Conservation (phyloP, 768 basidiomycete genomes). For the Pleurotus giganteus region DNA sequence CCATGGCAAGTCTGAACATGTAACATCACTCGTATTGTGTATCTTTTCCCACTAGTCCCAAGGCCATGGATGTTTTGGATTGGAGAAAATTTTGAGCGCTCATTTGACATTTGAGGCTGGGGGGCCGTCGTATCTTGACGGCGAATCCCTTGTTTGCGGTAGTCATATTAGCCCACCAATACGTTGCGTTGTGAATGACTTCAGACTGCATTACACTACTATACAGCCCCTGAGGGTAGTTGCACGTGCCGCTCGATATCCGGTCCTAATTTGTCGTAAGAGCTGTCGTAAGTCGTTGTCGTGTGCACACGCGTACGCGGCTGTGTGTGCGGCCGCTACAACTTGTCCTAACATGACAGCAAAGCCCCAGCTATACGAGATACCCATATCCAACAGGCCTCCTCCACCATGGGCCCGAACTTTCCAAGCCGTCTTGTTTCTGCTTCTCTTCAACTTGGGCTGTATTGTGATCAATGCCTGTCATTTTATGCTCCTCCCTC, state of each 20-base stretch:
- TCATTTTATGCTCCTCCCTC: constrained; percentile 71
- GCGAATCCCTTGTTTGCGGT: too few species aligned
- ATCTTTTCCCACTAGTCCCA: background rate
- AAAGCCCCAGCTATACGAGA: constrained; percentile 28
- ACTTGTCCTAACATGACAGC: constrained; percentile 9
- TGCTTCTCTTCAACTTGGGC: constrained; percentile 57
- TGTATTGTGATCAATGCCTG: constrained; percentile 68
- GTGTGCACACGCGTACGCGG: too few species aligned
- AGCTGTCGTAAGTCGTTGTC: background rate
- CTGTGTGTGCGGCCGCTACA: background rate
- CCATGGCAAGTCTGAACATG: background rate
- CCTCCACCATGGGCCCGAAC: constrained; percentile 51
- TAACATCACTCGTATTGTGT: background rate
- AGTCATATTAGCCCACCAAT: too few species aligned
- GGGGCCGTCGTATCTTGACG: background rate
- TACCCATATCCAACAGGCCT: constrained; percentile 55
- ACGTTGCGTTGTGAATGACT: too few species aligned
- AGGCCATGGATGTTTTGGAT: background rate
- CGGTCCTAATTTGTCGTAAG: background rate
- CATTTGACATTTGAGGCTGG: background rate
- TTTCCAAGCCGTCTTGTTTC: constrained; percentile 49
- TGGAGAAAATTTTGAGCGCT: background rate
- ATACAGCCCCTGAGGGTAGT: background rate
- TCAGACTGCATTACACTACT: background rate
- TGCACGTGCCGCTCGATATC: too few species aligned